Base-by-base conservation (phyloP, 1,284 basidiomycete species). In the Clitocybe nebularis region DNA sequence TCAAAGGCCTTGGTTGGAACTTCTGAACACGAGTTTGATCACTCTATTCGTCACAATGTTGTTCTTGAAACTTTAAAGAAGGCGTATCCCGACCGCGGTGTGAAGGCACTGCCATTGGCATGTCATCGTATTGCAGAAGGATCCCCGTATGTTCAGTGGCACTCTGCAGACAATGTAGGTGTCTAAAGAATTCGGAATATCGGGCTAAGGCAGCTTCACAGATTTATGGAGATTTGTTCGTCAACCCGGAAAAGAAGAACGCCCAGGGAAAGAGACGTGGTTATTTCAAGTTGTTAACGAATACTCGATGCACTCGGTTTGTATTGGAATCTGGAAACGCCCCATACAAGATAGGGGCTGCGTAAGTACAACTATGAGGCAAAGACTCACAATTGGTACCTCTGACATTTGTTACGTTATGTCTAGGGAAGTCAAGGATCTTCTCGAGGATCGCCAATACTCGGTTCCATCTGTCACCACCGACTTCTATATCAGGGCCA, bases 91-190 rank as follows among this genome's bases (percentile, higher is more conserved):
- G 16, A 23, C 11, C 34, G 34, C 22, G 34, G 34, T 8, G 34
- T 36, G 8, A 36, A 36, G 13, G 21, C 17, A 19, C 21, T 36
- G 5, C 34, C 34, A 8, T 20, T 36, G 19, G 34, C 34, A 13
- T 36, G 34, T 23, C 34, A 36, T n/a, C 34, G 34, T 23, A 36
- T 36, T 13, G 34, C 34, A 10, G 34, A 36, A 23, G 34, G 34
- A 36, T 36, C 34, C 5, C 34, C 34, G 3, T 36, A 36, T n/a
- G 34, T 36, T 36, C 34, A 36, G 19, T 36, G 34, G 34, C 34
- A 36, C 20, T 36, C 34, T 2, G 34, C 34, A n/a, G 34, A 36
- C 14, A 36, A 36, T n/a, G 34, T 36, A 4, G n/a, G 34, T 14
- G 2, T 4, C n/a, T 3, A 7, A n/a, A 32, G 6, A 8, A 16